Evolutionary conservation across 2,329 filamentous ascomycete species (phyloP).

Genomic region (Hypoxylon sp.): DNA sequence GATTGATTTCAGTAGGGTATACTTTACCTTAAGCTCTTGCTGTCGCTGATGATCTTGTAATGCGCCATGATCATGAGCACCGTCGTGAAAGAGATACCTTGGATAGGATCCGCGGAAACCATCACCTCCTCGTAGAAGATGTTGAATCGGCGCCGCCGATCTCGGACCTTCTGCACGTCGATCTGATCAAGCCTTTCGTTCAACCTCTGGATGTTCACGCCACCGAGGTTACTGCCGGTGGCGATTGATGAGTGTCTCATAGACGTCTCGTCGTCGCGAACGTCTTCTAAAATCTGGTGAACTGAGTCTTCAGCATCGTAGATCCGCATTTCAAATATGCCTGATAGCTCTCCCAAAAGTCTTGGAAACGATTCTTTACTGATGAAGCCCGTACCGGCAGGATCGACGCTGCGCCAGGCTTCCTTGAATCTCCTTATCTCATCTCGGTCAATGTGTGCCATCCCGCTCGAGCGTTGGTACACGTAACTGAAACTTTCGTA

Average conservation of each 20-base stretch:
- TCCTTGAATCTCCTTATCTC: constrained; percentile 98
- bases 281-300: constrained; percentile 85
- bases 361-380: constrained; percentile 89
- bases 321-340: constrained; percentile 96
- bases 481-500: constrained; percentile 99
- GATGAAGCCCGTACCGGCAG: constrained; percentile 91
- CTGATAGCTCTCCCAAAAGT: constrained; percentile 90
- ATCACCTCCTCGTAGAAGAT: constrained; percentile 98
- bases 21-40: constrained; percentile 85
- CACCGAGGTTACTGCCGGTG: constrained; percentile 64
- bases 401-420: constrained; percentile 96
- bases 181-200: constrained; percentile 79
- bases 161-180: constrained; percentile 79
- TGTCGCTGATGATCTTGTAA: constrained; percentile 98
- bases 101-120: constrained; percentile 89
- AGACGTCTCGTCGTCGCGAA: constrained; percentile 68
- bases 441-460: constrained; percentile 89
- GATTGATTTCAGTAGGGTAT: constrained; percentile 6
- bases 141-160: constrained; percentile 83
- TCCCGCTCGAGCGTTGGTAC: constrained; percentile 94
- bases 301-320: constrained; percentile 94
- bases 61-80: constrained; percentile 96
- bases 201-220: constrained; percentile 80
- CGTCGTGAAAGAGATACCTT: constrained; percentile 90
- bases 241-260: constrained; percentile 67